Evolutionary conservation across 2,329 filamentous ascomycete genomes (phyloP).

Genomic region (Proliferodiscus dingleyae): DNA sequence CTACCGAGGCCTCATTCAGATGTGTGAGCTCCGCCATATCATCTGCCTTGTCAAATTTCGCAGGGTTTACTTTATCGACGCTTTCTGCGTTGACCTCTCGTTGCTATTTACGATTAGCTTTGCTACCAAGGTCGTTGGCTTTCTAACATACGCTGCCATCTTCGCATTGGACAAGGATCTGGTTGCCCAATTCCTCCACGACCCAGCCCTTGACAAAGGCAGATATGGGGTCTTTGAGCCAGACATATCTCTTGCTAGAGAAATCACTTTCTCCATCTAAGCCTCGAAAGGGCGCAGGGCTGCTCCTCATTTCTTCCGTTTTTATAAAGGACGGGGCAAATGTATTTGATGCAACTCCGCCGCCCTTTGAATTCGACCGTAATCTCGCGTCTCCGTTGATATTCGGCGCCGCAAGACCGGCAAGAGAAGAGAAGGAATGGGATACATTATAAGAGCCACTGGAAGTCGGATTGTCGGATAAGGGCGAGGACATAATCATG

Average conservation of each 20-base stretch:
- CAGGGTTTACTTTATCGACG: slow-evolving; percentile 98
- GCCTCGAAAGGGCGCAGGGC: slow-evolving; percentile 55
- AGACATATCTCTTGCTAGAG: slow-evolving; percentile 96
- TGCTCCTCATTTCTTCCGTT: slow-evolving; percentile 65
- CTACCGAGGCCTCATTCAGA: slow-evolving; percentile 94
- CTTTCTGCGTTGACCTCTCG: slow-evolving; percentile 79
- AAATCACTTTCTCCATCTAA: slow-evolving; percentile 99
- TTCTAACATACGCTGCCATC: slow-evolving; percentile 69
- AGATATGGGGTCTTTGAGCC: slow-evolving; percentile 80
- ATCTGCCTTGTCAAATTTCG: slow-evolving; percentile 98
- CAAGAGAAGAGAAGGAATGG: slow-evolving; percentile 58
- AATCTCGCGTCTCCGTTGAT: slow-evolving; percentile 31
- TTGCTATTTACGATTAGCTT: slow-evolving; percentile 52
- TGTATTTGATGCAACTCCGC: slow-evolving; percentile 64
- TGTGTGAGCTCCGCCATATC: slow-evolving; percentile 99
- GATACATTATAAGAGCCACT: slow-evolving; percentile 55
- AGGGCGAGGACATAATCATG: slow-evolving; percentile 50
- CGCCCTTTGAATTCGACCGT: slow-evolving; percentile 61
- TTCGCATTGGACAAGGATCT: slow-evolving; percentile 84
- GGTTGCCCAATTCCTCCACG: slow-evolving; percentile 70
- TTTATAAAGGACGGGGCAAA: slow-evolving; percentile 98
- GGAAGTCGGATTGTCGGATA: slow-evolving; percentile 34
- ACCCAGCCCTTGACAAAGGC: slow-evolving; percentile 94
- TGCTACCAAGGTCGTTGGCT: background rate
- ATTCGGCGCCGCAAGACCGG: slow-evolving; percentile 32